These are phyloP conservation scores for Erigeron philadelphicus DNA, from an alignment of 140 eudicot genomes.

Conservation along the genomic window DNA sequence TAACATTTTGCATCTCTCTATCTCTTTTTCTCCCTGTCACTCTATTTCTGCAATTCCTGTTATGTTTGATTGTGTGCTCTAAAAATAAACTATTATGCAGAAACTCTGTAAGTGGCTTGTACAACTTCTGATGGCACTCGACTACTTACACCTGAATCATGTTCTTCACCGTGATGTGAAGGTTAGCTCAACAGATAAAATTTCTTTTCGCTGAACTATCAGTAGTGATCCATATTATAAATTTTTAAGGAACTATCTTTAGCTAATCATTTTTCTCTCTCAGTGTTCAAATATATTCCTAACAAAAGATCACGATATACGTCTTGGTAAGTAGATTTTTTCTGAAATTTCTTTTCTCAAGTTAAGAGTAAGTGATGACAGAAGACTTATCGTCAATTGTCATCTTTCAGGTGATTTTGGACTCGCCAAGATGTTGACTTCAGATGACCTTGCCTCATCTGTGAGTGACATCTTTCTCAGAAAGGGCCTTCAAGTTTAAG, in stretches of 20 bases:
- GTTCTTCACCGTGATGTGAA: conserved; percentile 99
- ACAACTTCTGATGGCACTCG: conserved; percentile 92
- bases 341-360: conserved; percentile 1
- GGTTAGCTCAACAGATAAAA: conserved; percentile 37
- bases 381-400: conserved; percentile 4
- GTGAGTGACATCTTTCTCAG: conserved; percentile 44
- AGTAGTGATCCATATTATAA: conserved; percentile 13
- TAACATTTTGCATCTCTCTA: not conserved
- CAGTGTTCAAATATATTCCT: conserved; percentile 98
- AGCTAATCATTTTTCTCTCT: conserved; percentile 23
- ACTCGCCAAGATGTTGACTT: conserved; percentile 86
- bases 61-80: conserved; percentile 13
- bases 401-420: conserved; percentile 88
- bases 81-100: conserved; percentile 38
- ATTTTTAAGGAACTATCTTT: not conserved
- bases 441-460: conserved; percentile 96
- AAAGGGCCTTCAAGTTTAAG: conserved; percentile 6
- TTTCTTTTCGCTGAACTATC: conserved; percentile 16
- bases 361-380: conserved; percentile 19
- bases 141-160: conserved; percentile 80
- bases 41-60: conserved; percentile 6
- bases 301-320: conserved; percentile 88
- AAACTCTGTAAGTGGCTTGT: conserved; percentile 92
- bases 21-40: not conserved
- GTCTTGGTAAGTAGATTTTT: conserved; percentile 64